phyloP scores from a whole-genome alignment of 192 early-diverging fungal genomes.

The Jimgerdemannia flammicorona region DNA sequence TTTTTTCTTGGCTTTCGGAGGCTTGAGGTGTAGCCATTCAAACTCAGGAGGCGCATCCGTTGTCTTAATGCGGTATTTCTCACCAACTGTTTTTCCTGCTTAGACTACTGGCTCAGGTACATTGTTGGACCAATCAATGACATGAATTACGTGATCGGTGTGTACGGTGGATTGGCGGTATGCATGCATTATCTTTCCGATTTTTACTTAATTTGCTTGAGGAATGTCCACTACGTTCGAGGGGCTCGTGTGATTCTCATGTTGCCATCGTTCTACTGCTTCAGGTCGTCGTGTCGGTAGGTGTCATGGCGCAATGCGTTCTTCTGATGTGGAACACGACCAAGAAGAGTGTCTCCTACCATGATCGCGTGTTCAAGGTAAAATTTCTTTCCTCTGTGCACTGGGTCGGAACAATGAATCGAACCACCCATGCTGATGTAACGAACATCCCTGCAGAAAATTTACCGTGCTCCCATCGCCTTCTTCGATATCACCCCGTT shows the following conservation, averaged over 20 bases:
- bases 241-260: not conserved
- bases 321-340: not conserved
- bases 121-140: not conserved
- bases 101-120: not conserved
- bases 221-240: too few species aligned
- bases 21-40: too few species aligned
- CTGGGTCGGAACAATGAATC: too few species aligned
- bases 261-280: not conserved
- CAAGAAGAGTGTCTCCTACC: not conserved
- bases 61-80: not conserved
- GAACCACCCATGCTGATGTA: too few species aligned
- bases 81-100: not conserved
- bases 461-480: slow-evolving; percentile 63
- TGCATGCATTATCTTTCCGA: not conserved
- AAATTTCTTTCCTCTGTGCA: not conserved
- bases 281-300: not conserved
- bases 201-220: too few species aligned
- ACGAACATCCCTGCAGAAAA: slow-evolving; percentile 29
- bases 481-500: slow-evolving; percentile 70
- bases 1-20: not conserved
- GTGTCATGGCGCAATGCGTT: not conserved
- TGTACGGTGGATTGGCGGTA: not conserved
- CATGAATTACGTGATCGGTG: not conserved
- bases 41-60: too few species aligned
- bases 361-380: not conserved